These are phyloP conservation scores for Jatropha multifida DNA, from an alignment of 441 rosid species.

Conservation along the genomic window DNA sequence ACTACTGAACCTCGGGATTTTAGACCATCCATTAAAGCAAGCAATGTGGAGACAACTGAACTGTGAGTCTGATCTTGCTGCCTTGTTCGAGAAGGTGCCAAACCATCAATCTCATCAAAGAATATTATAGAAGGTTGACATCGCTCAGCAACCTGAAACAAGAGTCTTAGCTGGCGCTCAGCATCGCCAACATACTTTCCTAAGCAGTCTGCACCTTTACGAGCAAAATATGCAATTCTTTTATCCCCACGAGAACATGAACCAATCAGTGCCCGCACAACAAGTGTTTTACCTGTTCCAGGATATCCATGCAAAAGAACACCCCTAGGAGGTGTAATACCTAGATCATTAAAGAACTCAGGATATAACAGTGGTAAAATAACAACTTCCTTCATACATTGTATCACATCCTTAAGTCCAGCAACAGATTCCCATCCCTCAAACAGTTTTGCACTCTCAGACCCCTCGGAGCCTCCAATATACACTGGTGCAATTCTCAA, in stretches of 20 bases:
- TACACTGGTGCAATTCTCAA: conserved; percentile 95
- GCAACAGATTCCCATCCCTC: conserved; percentile 99
- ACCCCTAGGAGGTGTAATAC: conserved; percentile 96
- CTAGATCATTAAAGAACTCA: conserved; percentile 85
- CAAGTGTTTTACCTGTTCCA: conserved; percentile 98
- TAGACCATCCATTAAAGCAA: conserved; percentile 91
- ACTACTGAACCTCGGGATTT: conserved; percentile 99
- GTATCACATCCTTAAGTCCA: conserved; percentile 91
- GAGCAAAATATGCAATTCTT: conserved; percentile 95
- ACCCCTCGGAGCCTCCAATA: conserved; percentile 73
- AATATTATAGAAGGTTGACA: conserved; percentile 97
- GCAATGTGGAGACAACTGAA: conserved; percentile 99
- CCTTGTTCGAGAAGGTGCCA: conserved; percentile 89
- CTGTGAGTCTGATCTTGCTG: conserved; percentile 99
- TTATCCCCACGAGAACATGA: conserved; percentile 91
- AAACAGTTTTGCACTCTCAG: conserved; percentile 56
- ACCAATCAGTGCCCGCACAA: conserved; percentile 94
- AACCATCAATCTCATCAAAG: conserved; percentile 98
- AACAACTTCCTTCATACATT: conserved; percentile 97
- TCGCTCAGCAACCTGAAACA: conserved; percentile 99
- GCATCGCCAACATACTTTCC: conserved; percentile 99
- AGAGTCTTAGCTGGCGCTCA: conserved; percentile 95
- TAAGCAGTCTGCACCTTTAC: conserved; percentile 99
- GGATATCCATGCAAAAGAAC: conserved; percentile 98
- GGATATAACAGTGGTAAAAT: conserved; percentile 93